Conservation (phyloP, 495 filamentous ascomycete species). For the Neurospora terricola region DNA sequence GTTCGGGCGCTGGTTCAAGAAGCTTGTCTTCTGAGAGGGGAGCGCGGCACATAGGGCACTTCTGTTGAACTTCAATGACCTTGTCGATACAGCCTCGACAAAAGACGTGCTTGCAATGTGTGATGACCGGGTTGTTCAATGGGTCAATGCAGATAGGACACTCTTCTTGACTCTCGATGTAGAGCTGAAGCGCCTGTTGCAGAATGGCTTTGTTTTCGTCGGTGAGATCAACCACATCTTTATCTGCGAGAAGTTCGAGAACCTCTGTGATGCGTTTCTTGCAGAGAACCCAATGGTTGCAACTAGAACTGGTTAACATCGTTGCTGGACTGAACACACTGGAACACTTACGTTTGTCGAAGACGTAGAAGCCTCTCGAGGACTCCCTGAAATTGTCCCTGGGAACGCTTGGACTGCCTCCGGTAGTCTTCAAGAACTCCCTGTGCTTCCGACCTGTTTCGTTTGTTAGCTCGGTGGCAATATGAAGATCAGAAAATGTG, state of each 20-base stretch:
- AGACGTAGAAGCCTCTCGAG: constrained; percentile 78
- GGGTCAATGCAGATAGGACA: constrained; percentile 76
- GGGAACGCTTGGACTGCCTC: constrained; percentile 23
- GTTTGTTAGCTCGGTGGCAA: constrained; percentile 11
- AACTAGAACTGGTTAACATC: constrained; percentile 14
- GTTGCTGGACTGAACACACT: not conserved
- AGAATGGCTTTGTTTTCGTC: constrained; percentile 63
- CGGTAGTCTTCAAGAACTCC: constrained; percentile 57
- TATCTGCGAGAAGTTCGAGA: constrained; percentile 52
- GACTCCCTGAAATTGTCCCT: constrained; percentile 45
- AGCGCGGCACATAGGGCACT: constrained; percentile 83
- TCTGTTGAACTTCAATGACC: constrained; percentile 69
- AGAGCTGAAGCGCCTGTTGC: constrained; percentile 67
- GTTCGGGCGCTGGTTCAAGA: constrained; percentile 52
- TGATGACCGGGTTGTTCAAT: constrained; percentile 71
- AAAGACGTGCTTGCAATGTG: constrained; percentile 78
- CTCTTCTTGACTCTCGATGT: constrained; percentile 73
- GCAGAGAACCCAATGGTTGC: constrained; percentile 81
- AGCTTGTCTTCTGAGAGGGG: constrained; percentile 52
- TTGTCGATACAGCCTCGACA: constrained; percentile 65
- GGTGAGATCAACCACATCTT: constrained; percentile 59
- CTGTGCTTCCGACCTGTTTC: constrained; percentile 56
- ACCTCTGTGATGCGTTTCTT: constrained; percentile 63
- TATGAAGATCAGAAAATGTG: constrained; percentile 17
- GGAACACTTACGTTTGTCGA: constrained; percentile 48